Evolutionary conservation across 345 rosid species (phyloP).

Genomic region (Cardiospermum halicacabum): DNA sequence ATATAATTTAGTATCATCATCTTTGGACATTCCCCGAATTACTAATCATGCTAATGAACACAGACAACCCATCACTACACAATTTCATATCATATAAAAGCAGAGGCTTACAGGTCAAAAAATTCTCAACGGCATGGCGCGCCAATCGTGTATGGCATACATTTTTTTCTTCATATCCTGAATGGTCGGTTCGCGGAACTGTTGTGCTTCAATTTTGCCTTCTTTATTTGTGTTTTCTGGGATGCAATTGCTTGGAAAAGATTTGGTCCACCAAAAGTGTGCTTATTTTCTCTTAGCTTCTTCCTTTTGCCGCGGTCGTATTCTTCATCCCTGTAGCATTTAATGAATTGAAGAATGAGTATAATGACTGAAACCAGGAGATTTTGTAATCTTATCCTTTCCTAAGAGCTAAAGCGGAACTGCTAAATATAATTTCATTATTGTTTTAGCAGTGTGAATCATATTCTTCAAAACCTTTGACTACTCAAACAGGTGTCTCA

Average conservation of each 20-base stretch:
- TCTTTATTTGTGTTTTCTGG: conserved; percentile 38
- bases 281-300: conserved; percentile 50
- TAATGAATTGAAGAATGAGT: conserved; percentile 1
- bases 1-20: conserved; percentile 6
- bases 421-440: background rate
- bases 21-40: background rate
- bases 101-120: conserved; percentile 20
- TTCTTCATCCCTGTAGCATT: conserved; percentile 76
- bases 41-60: conserved; percentile 5
- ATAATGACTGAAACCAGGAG: background rate
- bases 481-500: background rate
- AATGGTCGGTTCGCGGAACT: conserved; percentile 40
- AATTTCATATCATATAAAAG: conserved; percentile 6
- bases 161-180: conserved; percentile 42
- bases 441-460: background rate
- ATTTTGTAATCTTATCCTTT: background rate
- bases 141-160: background rate
- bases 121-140: no score
- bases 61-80: conserved; percentile 4
- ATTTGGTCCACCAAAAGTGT: conserved; percentile 52
- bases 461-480: background rate
- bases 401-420: background rate
- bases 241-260: conserved; percentile 68
- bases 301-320: conserved; percentile 92
- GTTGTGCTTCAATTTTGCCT: conserved; percentile 26